phyloP scores from a whole-genome alignment of 1,139 yeast species.

The Candida frijolesensis region DNA sequence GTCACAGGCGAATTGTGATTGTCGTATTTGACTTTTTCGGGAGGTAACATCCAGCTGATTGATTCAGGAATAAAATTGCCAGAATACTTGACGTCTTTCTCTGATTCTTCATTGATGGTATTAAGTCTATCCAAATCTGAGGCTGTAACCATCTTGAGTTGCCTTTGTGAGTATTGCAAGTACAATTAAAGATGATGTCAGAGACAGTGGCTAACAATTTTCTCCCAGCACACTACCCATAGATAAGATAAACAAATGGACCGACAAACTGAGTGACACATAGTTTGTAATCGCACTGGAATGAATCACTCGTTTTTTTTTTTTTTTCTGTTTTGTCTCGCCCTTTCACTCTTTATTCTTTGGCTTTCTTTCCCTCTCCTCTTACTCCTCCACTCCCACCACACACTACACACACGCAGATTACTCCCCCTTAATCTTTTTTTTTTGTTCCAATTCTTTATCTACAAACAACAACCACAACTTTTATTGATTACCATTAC shows the following conservation, averaged over 20 bases:
- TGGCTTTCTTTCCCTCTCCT: not conserved
- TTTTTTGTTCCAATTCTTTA: constrained; percentile 6
- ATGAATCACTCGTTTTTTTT: constrained; percentile 2
- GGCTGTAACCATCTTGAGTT: constrained; percentile 14
- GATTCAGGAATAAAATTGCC: constrained; percentile 9
- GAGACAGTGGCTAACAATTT: not conserved
- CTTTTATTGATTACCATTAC: not conserved
- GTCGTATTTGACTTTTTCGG: not conserved
- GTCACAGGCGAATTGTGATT: constrained; percentile 1
- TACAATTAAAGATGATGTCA: not conserved
- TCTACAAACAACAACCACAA: constrained; percentile 3
- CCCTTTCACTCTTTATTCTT: not conserved
- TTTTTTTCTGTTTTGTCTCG: not conserved
- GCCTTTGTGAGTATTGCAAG: not conserved
- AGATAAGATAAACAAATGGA: not conserved
- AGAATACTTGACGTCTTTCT: not conserved
- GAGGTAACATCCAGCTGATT: constrained; percentile 12
- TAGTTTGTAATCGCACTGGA: not conserved
- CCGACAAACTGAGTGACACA: not conserved
- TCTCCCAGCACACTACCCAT: not conserved
- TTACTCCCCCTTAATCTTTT: not conserved
- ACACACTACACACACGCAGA: no score
- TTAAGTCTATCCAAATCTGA: constrained; percentile 13
- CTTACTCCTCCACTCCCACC: not conserved
- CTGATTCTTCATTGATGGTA: constrained; percentile 8